Evolutionary conservation across 306 rosid species (phyloP).

Genomic region (Cucurbita ficifolia): DNA sequence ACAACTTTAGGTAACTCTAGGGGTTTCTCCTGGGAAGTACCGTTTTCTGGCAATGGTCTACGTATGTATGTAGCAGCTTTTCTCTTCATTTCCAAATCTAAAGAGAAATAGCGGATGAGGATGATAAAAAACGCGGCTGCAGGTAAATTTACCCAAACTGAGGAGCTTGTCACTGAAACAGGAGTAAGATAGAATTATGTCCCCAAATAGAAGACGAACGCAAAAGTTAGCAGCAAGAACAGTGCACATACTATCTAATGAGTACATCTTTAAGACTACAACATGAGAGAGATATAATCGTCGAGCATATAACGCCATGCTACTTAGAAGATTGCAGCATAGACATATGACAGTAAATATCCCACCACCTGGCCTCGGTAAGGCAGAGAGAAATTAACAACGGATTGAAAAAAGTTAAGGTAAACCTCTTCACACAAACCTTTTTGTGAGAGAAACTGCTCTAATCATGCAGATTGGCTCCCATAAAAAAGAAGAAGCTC

Average conservation of each 20-base stretch:
- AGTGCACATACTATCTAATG: background rate
- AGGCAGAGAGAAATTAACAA: background rate
- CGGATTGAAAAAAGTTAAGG: background rate
- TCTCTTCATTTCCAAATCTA: conserved; percentile 78
- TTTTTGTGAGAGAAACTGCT: background rate
- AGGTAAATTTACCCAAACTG: conserved; percentile 96
- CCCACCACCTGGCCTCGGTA: background rate
- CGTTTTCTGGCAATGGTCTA: conserved; percentile 32
- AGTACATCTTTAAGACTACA: background rate
- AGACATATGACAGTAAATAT: background rate
- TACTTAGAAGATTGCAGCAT: background rate
- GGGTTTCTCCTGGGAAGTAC: conserved; percentile 41
- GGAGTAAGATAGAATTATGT: conserved; percentile 16
- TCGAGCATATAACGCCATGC: background rate
- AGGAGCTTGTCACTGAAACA: conserved; percentile 89
- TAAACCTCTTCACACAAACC: background rate
- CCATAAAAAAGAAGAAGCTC: background rate
- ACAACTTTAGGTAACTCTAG: conserved; percentile 30
- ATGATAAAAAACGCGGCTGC: conserved; percentile 70
- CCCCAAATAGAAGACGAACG: background rate
- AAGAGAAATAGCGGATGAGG: conserved; percentile 59
- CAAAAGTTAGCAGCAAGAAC: conserved; percentile 1
- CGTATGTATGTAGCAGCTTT: conserved; percentile 71
- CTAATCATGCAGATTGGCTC: background rate
- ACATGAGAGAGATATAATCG: background rate